Conservation (phyloP, 768 basidiomycete genomes). For the Boletus rufocinnamomeus region DNA sequence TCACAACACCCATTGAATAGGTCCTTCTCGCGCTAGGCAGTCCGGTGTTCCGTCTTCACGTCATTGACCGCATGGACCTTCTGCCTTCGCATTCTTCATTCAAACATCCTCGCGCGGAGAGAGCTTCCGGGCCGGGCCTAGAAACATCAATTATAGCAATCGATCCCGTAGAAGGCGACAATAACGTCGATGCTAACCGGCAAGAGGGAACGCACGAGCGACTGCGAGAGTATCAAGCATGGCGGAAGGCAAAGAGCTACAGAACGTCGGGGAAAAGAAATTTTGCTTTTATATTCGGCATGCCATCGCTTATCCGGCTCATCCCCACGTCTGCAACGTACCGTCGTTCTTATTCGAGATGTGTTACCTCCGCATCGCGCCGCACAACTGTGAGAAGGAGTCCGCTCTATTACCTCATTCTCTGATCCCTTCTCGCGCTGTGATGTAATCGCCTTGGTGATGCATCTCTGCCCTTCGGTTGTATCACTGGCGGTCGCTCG, state of each 20-base stretch:
- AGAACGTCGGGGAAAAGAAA: neutral
- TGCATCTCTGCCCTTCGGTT: neutral
- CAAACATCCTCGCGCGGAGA: neutral
- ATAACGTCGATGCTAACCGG: neutral
- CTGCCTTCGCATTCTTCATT: neutral
- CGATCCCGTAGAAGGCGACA: neutral
- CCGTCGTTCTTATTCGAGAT: neutral
- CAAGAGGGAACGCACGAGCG: neutral
- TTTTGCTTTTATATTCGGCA: slow-evolving; percentile 4
- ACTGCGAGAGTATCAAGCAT: neutral
- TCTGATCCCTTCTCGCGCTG: neutral
- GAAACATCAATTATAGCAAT: neutral
- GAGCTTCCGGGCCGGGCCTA: neutral
- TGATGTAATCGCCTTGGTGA: neutral
- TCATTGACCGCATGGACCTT: neutral
- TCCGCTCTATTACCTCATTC: slow-evolving; percentile 8
- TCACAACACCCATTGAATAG: neutral
- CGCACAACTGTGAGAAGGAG: slow-evolving; percentile 1
- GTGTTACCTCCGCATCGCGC: slow-evolving; percentile 5
- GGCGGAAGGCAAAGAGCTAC: neutral
- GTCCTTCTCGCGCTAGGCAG: neutral
- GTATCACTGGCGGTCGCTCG: neutral
- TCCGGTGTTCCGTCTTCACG: neutral
- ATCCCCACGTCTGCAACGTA: neutral
- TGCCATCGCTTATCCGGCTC: slow-evolving; percentile 7